A percentile compares a stretch with the other conserved stretches of the same genome.
These are phyloP conservation scores for Knoxdaviesia proteae DNA, from an alignment of 2,329 filamentous ascomycete genomes.

Conservation along the genomic window DNA sequence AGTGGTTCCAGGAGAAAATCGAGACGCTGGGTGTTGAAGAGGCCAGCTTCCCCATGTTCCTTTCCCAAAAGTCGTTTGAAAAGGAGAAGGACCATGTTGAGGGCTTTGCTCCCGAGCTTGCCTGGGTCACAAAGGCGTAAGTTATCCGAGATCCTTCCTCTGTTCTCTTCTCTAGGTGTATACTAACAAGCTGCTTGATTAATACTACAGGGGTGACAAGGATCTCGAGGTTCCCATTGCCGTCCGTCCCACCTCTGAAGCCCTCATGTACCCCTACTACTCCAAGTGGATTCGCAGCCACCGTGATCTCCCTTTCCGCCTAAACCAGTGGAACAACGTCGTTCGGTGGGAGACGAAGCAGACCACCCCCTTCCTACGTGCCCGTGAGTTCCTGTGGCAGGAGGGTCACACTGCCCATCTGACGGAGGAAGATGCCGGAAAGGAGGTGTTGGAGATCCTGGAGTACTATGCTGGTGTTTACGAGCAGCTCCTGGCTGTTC, in stretches of 20 bases:
- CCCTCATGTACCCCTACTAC: slow-evolving; percentile 91
- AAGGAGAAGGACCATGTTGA: slow-evolving; percentile 93
- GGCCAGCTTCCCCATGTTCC: slow-evolving; percentile 90
- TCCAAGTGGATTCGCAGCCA: slow-evolving; percentile 94
- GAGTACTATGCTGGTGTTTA: slow-evolving; percentile 86
- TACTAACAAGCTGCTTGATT: not conserved
- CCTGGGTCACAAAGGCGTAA: slow-evolving; percentile 71
- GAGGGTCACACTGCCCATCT: slow-evolving; percentile 85
- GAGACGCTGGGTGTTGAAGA: slow-evolving; percentile 86
- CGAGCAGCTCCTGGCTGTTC: slow-evolving; percentile 81
- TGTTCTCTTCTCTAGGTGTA: not conserved
- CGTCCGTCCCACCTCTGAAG: slow-evolving; percentile 48
- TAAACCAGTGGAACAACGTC: slow-evolving; percentile 95
- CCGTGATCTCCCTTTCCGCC: slow-evolving; percentile 75
- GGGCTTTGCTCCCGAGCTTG: slow-evolving; percentile 87
- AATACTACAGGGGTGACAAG: slow-evolving; percentile 50
- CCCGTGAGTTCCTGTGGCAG: slow-evolving; percentile 94
- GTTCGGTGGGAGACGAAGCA: slow-evolving; percentile 97
- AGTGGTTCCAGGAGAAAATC: slow-evolving; percentile 54
- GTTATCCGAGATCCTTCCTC: slow-evolving; percentile 11
- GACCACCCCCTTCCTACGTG: slow-evolving; percentile 66
- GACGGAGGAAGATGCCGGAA: slow-evolving; percentile 57
- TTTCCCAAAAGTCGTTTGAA: slow-evolving; percentile 72
- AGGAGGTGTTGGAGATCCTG: slow-evolving; percentile 82
- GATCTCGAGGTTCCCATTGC: slow-evolving; percentile 66